Conservation (phyloP, 2,329 filamentous ascomycete species). For the Verticillium tricorpus region DNA sequence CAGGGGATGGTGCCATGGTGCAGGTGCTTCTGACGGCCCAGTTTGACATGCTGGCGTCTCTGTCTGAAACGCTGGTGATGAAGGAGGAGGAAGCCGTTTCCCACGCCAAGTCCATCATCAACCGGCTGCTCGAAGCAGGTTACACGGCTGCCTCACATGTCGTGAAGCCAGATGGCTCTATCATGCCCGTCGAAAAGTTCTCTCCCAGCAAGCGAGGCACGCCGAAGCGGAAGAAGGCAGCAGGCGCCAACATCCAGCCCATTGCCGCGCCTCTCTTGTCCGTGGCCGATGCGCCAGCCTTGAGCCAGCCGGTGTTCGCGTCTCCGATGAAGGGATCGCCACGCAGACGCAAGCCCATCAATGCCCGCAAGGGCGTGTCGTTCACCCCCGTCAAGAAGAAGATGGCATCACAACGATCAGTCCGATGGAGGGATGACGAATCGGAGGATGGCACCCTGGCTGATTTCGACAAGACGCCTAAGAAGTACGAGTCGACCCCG, state of each 20-base stretch:
- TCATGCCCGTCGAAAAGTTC: slow-evolving; percentile 59
- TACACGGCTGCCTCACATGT: slow-evolving; percentile 73
- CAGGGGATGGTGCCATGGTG: slow-evolving; percentile 70
- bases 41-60: slow-evolving; percentile 82
- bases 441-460: slow-evolving; percentile 77
- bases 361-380: slow-evolving; percentile 62
- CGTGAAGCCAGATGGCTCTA: slow-evolving; percentile 79
- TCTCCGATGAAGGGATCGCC: slow-evolving; percentile 76
- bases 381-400: slow-evolving; percentile 82
- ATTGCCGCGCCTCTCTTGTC: slow-evolving; percentile 32
- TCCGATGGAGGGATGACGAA: slow-evolving; percentile 90
- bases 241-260: slow-evolving; percentile 35
- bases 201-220: slow-evolving; percentile 70
- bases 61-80: slow-evolving; percentile 78
- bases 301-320: slow-evolving; percentile 22
- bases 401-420: slow-evolving; percentile 65
- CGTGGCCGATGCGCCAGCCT: slow-evolving; percentile 27
- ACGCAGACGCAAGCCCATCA: slow-evolving; percentile 66
- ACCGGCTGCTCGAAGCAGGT: slow-evolving; percentile 72
- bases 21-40: slow-evolving; percentile 85
- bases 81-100: slow-evolving; percentile 77
- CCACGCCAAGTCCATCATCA: slow-evolving; percentile 72
- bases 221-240: slow-evolving; percentile 65
- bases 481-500: slow-evolving; percentile 57
- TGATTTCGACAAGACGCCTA: slow-evolving; percentile 88